Evolutionary conservation across 768 basidiomycete genomes (phyloP).

Genomic region (Termitomyces titanicus): DNA sequence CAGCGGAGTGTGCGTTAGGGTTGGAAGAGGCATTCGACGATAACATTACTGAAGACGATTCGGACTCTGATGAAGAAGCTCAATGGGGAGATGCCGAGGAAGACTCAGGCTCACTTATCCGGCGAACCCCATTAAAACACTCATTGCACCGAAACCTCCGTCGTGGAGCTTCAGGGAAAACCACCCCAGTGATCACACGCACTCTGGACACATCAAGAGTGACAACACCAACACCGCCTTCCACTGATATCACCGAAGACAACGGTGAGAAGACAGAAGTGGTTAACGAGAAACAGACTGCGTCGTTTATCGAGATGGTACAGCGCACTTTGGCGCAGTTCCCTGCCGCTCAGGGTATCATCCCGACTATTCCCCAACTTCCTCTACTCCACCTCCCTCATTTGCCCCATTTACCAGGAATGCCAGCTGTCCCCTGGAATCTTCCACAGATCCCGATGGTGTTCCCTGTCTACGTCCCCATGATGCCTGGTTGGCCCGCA

Average conservation of each 20-base stretch:
- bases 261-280: slow-evolving; percentile 23
- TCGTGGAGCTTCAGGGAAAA: slow-evolving; percentile 25
- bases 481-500: slow-evolving; percentile 58
- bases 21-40: slow-evolving; percentile 32
- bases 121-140: slow-evolving; percentile 29
- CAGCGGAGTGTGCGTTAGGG: slow-evolving; percentile 52
- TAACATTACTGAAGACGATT: slow-evolving; percentile 21
- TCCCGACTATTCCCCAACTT: slow-evolving; percentile 42
- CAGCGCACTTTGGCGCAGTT: slow-evolving; percentile 69
- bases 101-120: slow-evolving; percentile 45
- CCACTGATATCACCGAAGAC: slow-evolving; percentile 12
- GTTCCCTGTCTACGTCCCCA: slow-evolving; percentile 76
- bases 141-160: slow-evolving; percentile 30
- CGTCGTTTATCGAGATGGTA: slow-evolving; percentile 64
- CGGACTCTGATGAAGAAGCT: slow-evolving; percentile 45
- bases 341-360: slow-evolving; percentile 52
- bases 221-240: slow-evolving; percentile 26
- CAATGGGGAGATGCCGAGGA: slow-evolving; percentile 70
- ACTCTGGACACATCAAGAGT: slow-evolving; percentile 30
- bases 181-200: slow-evolving; percentile 20
- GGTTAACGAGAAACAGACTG: slow-evolving; percentile 44
- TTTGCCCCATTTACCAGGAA: slow-evolving; percentile 64
- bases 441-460: slow-evolving; percentile 70
- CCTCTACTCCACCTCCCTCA: slow-evolving; percentile 55
- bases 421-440: slow-evolving; percentile 61